Evolutionary conservation across 108 stramenopile species (phyloP), one percentile per base, ranked within the genome.

Genomic region (Parmales sp.): DNA sequence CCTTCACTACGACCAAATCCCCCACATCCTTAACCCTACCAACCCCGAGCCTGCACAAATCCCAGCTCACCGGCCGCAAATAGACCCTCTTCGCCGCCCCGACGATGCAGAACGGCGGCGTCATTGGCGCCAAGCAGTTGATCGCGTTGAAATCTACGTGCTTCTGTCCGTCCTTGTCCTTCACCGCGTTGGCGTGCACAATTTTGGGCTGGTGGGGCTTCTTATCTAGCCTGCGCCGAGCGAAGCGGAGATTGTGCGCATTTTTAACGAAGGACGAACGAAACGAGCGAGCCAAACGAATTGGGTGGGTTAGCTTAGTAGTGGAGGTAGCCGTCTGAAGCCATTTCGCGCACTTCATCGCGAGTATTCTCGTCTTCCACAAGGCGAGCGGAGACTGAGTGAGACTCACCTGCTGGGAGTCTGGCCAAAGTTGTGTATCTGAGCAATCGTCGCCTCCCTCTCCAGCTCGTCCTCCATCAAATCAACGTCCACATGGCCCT

Each of bases 381-480:
- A n/a, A n/a, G n/a, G n/a, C n/a, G n/a, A n/a, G n/a, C n/a, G n/a
- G n/a, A n/a, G n/a, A n/a, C n/a, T n/a, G n/a, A n/a, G n/a, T n/a
- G n/a, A n/a, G n/a, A n/a, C n/a, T n/a, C n/a, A n/a, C 38, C 88
- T 80, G 68, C 87, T 90, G 31, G 98, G 98, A 5, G 95, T 97
- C 78, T 97, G 96, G 19, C 98, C 98, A 72, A 97, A 99, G 72
- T 98, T 92, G 51, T 90, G 88, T 71, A 98, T 96, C 75, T 99
- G 98, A 45, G 91, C 88, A 69, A 92, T 88, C 9, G 91, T 95
- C 19, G 96, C 95, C 19, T 85, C 83, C 34, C 94, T 70, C 68
- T 94, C 88, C 36, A 90, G 82, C 28, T 82, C 80, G 67, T 96
- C 93, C 2, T 78, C 76, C 70, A 99, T 93, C 3, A 83, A 73